Conservation (phyloP, 768 basidiomycete genomes). For the Strobilomyces dryophilus region DNA sequence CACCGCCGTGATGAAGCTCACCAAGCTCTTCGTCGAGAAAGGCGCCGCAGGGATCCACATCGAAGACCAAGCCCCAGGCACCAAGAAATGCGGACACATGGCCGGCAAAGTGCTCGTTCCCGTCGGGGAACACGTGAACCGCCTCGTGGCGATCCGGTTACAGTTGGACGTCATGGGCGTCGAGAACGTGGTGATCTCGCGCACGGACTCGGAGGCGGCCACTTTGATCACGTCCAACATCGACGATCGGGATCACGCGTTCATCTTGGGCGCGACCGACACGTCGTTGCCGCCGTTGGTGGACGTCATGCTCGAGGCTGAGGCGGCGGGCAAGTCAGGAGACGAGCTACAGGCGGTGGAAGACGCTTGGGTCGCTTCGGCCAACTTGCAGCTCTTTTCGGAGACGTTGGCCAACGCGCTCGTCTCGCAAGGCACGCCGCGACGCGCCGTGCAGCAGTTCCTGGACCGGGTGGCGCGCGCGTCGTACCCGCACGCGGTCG, state of each 20-base stretch:
- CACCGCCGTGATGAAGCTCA: slow-evolving; percentile 97
- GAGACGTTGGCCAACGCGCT: slow-evolving; percentile 66
- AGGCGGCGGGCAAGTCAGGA: slow-evolving; percentile 74
- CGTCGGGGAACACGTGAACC: slow-evolving; percentile 96
- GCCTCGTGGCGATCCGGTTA: slow-evolving; percentile 92
- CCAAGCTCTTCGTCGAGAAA: slow-evolving; percentile 98
- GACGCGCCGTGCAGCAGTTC: slow-evolving; percentile 57
- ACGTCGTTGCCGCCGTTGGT: slow-evolving; percentile 65
- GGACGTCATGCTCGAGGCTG: slow-evolving; percentile 78
- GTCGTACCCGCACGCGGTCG: slow-evolving; percentile 66
- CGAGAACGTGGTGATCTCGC: slow-evolving; percentile 86
- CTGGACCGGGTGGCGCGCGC: slow-evolving; percentile 55
- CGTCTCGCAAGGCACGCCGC: slow-evolving; percentile 50
- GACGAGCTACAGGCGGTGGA: slow-evolving; percentile 82
- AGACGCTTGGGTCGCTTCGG: slow-evolving; percentile 78
- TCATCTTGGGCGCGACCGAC: slow-evolving; percentile 93
- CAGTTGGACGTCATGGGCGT: slow-evolving; percentile 99
- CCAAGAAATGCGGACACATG: slow-evolving; percentile 96
- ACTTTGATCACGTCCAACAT: slow-evolving; percentile 96
- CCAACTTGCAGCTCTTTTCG: slow-evolving; percentile 78
- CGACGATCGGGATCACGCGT: slow-evolving; percentile 94
- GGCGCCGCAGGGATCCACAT: slow-evolving; percentile 98
- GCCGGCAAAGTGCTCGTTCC: slow-evolving; percentile 96
- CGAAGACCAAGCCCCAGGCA: slow-evolving; percentile 96
- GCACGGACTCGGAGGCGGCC: slow-evolving; percentile 97